Percentiles rank a stretch among this genome's conserved stretches.
phyloP scores from a whole-genome alignment of 768 basidiomycete species.

The Crucibulum laeve region DNA sequence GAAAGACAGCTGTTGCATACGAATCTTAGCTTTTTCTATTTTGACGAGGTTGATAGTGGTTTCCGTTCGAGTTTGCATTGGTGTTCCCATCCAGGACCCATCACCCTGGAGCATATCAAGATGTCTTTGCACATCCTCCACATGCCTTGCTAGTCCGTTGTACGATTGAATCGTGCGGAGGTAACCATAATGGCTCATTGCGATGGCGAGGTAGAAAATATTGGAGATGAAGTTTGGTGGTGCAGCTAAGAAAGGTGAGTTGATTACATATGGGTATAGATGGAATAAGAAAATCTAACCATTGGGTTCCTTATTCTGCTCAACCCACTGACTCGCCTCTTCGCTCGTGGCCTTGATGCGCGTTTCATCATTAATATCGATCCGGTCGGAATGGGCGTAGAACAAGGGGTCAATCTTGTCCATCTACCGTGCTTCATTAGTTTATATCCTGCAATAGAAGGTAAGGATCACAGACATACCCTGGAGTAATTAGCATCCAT shows the following conservation, averaged over 20 bases:
- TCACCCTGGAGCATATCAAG: constrained; percentile 73
- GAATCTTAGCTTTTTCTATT: constrained; percentile 68
- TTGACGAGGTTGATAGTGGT: constrained; percentile 74
- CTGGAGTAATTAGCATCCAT: constrained; percentile 91
- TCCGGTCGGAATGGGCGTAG: constrained; percentile 65
- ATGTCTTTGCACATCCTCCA: constrained; percentile 74
- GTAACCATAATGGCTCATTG: constrained; percentile 87
- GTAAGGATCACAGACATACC: constrained; percentile 31
- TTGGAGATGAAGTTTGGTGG: constrained; percentile 92
- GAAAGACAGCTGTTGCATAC: constrained; percentile 72
- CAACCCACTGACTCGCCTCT: constrained; percentile 74
- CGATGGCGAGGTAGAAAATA: constrained; percentile 85
- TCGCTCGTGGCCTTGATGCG: constrained; percentile 90
- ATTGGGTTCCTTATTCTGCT: constrained; percentile 37
- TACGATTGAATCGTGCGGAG: constrained; percentile 76
- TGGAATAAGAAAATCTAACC: constrained; percentile 26
- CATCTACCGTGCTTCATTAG: constrained; percentile 46
- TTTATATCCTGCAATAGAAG: neutral
- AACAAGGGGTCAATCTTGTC: constrained; percentile 87
- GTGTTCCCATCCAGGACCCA: constrained; percentile 75
- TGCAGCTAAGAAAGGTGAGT: constrained; percentile 33
- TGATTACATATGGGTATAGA: neutral
- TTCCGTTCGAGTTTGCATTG: constrained; percentile 73
- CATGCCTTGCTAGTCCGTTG: constrained; percentile 67
- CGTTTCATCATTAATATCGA: constrained; percentile 85